Conservation (phyloP, 2,329 filamentous ascomycete genomes). For the Arthrobotrys musiformis region DNA sequence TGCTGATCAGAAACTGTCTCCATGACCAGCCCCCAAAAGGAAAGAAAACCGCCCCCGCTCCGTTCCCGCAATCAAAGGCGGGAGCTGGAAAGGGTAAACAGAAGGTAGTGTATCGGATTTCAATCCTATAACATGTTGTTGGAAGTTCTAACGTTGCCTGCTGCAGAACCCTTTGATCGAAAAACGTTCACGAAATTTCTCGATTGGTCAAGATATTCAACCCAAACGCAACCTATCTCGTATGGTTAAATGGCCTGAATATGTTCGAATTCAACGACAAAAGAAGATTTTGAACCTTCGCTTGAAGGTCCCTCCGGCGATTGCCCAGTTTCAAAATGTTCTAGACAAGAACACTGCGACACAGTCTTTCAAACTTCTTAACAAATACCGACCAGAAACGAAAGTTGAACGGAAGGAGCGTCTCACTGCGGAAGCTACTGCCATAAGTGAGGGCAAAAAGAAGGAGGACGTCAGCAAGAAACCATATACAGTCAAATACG, state of each 20-base stretch:
- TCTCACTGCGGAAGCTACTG: constrained; percentile 96
- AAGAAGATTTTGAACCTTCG: constrained; percentile 84
- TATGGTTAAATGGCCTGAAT: constrained; percentile 99
- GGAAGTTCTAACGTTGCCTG: constrained; percentile 56
- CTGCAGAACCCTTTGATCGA: constrained; percentile 96
- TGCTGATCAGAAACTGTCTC: constrained; percentile 60
- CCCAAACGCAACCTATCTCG: constrained; percentile 92
- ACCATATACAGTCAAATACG: constrained; percentile 99
- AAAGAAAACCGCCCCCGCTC: constrained; percentile 98
- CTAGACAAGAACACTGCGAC: constrained; percentile 96
- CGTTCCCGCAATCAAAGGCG: constrained; percentile 95
- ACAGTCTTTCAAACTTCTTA: constrained; percentile 98
- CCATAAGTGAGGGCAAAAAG: constrained; percentile 99
- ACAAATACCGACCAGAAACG: constrained; percentile 99
- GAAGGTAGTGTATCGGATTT: constrained; percentile 77
- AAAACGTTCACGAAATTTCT: constrained; percentile 97
- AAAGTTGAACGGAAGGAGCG: constrained; percentile 99
- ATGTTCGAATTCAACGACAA: constrained; percentile 95
- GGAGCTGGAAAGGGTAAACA: constrained; percentile 83
- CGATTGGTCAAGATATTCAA: constrained; percentile 99
- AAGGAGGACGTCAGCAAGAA: constrained; percentile 99
- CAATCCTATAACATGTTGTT: constrained; percentile 33
- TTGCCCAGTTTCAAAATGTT: constrained; percentile 97
- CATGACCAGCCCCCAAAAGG: constrained; percentile 88
- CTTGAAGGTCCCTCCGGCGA: constrained; percentile 96